Evolutionary conservation across 805 yeast species (phyloP).

Genomic region (Cyberlindnera sargentensis): DNA sequence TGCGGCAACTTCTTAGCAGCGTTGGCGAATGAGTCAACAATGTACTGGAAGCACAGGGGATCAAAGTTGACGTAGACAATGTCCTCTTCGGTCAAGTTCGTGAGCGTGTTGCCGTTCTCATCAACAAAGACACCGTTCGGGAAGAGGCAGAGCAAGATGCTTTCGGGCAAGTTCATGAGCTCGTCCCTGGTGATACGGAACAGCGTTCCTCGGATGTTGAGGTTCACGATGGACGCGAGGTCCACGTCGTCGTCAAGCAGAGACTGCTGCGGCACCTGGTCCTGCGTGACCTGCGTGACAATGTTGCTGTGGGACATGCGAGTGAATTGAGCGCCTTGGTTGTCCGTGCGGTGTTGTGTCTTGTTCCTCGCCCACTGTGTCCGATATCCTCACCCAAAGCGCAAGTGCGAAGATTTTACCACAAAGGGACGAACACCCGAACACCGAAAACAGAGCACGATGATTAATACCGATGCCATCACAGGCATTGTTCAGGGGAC

Average conservation of each 20-base stretch:
- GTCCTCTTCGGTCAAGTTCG: constrained; percentile 74
- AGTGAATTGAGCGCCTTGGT: not conserved
- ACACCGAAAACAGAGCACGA: too few relatives aligned
- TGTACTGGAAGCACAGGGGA: constrained; percentile 80
- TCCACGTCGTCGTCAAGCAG: constrained; percentile 24
- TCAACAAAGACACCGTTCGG: constrained; percentile 89
- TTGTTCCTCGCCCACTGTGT: not conserved
- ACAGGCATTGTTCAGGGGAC: too few relatives aligned
- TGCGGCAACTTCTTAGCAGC: constrained; percentile 56
- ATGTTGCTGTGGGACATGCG: constrained; percentile 31
- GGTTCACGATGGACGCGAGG: constrained; percentile 59
- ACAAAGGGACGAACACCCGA: too few relatives aligned
- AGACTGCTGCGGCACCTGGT: constrained; percentile 17
- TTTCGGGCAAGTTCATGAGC: constrained; percentile 86
- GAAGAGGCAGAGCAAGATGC: constrained; percentile 75
- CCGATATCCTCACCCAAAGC: too few relatives aligned
- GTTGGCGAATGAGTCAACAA: constrained; percentile 59
- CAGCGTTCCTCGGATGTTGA: constrained; percentile 67
- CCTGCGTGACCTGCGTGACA: constrained; percentile 65
- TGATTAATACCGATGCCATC: too few relatives aligned
- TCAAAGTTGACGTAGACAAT: constrained; percentile 79
- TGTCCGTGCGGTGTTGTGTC: not conserved
- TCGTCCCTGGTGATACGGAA: constrained; percentile 83
- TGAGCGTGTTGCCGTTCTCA: constrained; percentile 65
- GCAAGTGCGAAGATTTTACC: too few relatives aligned